phyloP scores from a whole-genome alignment of 2,329 filamentous ascomycete species.

The Fusarium paranaense region DNA sequence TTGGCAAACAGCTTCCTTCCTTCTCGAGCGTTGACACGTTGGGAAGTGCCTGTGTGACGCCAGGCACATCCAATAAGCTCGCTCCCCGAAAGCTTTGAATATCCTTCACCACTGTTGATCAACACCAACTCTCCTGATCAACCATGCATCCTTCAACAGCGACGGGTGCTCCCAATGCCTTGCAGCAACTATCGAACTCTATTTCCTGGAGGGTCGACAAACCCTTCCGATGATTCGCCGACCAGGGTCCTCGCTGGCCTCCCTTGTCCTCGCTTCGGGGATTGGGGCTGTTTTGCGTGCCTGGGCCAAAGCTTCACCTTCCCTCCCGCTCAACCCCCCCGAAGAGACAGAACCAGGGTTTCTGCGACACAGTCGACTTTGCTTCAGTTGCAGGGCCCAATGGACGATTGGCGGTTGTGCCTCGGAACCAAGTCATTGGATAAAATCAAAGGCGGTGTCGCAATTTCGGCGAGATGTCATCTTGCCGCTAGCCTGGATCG shows the following conservation, averaged over 20 bases:
- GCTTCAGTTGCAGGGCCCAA: neutral
- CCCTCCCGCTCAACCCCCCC: neutral
- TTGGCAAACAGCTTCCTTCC: neutral
- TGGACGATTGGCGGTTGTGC: neutral
- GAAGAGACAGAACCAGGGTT: neutral
- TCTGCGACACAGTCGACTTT: neutral
- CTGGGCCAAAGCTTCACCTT: conserved; percentile 3
- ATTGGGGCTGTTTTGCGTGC: neutral
- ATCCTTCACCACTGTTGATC: neutral
- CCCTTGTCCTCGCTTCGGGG: neutral
- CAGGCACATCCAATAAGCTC: neutral
- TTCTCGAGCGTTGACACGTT: neutral
- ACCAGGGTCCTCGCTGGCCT: neutral
- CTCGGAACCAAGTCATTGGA: neutral
- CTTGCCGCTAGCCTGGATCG: conserved; percentile 9
- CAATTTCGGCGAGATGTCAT: neutral
- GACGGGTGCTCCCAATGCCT: neutral
- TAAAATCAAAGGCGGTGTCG: neutral
- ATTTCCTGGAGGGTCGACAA: neutral
- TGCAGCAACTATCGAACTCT: neutral
- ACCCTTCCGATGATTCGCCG: neutral
- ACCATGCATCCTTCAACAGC: neutral
- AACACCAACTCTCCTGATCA: neutral
- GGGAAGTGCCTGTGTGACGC: neutral
- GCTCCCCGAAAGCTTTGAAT: neutral